A percentile compares a stretch with the other conserved stretches of the same genome.
Evolutionary conservation across 345 rosid genomes (phyloP).

Genomic region (Cardamine resedifolia): DNA sequence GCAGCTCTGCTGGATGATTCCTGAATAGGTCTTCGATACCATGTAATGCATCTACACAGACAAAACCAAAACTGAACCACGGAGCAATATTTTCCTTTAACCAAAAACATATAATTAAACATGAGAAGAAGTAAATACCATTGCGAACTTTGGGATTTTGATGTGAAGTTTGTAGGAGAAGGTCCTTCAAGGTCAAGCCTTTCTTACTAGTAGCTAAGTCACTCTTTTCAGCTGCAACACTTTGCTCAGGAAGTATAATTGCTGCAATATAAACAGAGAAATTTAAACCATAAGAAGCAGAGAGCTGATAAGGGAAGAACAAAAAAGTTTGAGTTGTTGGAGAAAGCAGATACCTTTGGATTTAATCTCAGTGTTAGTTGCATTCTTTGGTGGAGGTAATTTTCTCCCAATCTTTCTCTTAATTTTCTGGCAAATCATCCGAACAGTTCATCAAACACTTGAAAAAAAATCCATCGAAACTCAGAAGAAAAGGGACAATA

Average conservation of each 20-base stretch:
- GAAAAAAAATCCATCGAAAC: not conserved
- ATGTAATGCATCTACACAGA: conserved; percentile 62
- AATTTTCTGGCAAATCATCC: conserved; percentile 58
- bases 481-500: not conserved
- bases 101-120: not conserved
- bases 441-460: not conserved
- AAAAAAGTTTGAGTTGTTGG: not conserved
- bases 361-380: conserved; percentile 82
- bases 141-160: conserved; percentile 80
- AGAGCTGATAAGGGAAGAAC: not conserved
- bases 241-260: conserved; percentile 87
- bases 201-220: conserved; percentile 85
- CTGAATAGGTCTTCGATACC: conserved; percentile 71
- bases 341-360: conserved; percentile 63
- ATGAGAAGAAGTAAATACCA: conserved; percentile 41
- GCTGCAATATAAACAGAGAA: conserved; percentile 46
- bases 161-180: conserved; percentile 81
- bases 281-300: conserved; percentile 6
- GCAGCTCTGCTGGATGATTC: conserved; percentile 68
- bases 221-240: conserved; percentile 72
- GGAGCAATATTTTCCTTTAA: conserved; percentile 4
- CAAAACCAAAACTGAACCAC: not conserved
- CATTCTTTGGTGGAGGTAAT: conserved; percentile 84
- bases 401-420: conserved; percentile 86
- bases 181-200: conserved; percentile 85